These are phyloP conservation scores for Cystobasidiopsis lactophilus DNA, from an alignment of 768 basidiomycete genomes.

Conservation along the genomic window DNA sequence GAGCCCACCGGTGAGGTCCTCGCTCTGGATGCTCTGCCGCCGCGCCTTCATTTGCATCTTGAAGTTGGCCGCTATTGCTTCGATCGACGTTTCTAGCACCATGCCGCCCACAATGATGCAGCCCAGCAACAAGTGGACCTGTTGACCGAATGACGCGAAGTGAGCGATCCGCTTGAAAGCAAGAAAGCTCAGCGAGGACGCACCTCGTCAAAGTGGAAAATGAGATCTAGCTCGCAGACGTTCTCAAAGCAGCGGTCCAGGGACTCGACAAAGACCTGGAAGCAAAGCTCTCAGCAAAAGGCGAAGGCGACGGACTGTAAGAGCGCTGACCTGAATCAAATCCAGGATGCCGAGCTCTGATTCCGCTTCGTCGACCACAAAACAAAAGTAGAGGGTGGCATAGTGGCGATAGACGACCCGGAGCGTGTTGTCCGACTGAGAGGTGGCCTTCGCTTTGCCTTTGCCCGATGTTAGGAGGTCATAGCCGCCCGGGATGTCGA, in stretches of 20 bases:
- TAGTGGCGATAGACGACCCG: constrained; percentile 86
- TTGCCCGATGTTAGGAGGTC: constrained; percentile 4
- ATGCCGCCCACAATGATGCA: constrained; percentile 93
- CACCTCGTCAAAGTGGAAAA: constrained; percentile 97
- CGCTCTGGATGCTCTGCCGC: not conserved
- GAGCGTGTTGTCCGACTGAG: constrained; percentile 26
- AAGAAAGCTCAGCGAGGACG: no score
- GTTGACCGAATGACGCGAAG: no score
- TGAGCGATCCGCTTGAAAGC: not conserved
- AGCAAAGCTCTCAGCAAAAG: not conserved
- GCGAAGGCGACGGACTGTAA: not conserved
- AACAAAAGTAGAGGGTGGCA: constrained; percentile 89
- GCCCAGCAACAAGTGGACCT: constrained; percentile 88
- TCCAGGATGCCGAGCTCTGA: constrained; percentile 92
- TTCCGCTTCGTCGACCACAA: constrained; percentile 87
- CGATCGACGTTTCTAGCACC: constrained; percentile 36
- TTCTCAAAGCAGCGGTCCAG: constrained; percentile 92
- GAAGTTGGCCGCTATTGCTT: constrained; percentile 7
- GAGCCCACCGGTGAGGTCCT: no score
- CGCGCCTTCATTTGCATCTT: not conserved
- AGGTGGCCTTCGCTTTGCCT: constrained; percentile 19
- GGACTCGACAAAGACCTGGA: constrained; percentile 86
- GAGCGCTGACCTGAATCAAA: constrained; percentile 59
- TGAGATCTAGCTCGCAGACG: constrained; percentile 91
- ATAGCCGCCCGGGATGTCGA: constrained; percentile 38